Conservation (phyloP, 306 rosid genomes). For the Argentina anserina region DNA sequence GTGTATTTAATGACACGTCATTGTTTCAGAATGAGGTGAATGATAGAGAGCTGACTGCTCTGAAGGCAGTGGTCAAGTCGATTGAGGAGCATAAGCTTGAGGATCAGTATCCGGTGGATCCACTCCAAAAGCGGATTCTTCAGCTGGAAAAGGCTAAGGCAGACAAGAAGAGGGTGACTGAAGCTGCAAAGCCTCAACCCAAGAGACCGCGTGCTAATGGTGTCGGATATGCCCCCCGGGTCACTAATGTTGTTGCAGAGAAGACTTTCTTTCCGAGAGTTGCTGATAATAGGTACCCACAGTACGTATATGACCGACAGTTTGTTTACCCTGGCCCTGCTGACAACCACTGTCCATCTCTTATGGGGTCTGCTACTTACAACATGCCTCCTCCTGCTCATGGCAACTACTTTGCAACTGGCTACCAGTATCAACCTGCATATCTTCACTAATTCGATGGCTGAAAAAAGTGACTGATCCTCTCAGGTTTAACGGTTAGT, state of each 20-base stretch:
- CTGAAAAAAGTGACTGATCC: constrained; percentile 53
- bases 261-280: constrained; percentile 71
- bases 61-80: constrained; percentile 73
- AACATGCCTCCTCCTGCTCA: constrained; percentile 69
- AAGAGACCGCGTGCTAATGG: constrained; percentile 93
- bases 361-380: constrained; percentile 63
- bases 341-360: constrained; percentile 68
- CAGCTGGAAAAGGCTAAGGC: constrained; percentile 92
- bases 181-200: constrained; percentile 87
- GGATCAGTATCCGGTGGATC: constrained; percentile 68
- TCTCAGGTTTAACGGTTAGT: constrained; percentile 65
- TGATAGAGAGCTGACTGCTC: constrained; percentile 86
- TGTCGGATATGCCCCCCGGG: constrained; percentile 61
- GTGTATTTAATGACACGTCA: constrained; percentile 8
- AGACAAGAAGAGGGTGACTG: constrained; percentile 89
- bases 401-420: constrained; percentile 84
- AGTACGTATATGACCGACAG: constrained; percentile 65
- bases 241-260: constrained; percentile 54
- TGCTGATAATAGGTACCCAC: constrained; percentile 86
- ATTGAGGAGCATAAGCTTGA: constrained; percentile 97
- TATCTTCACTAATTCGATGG: constrained; percentile 77
- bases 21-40: constrained; percentile 73
- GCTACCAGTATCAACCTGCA: constrained; percentile 88
- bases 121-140: constrained; percentile 69
- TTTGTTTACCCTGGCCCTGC: constrained; percentile 67